Percentiles rank a stretch among this genome's conserved stretches.
Evolutionary conservation across 2,329 filamentous ascomycete genomes (phyloP).

Genomic region (Leptosphaerulina australis): DNA sequence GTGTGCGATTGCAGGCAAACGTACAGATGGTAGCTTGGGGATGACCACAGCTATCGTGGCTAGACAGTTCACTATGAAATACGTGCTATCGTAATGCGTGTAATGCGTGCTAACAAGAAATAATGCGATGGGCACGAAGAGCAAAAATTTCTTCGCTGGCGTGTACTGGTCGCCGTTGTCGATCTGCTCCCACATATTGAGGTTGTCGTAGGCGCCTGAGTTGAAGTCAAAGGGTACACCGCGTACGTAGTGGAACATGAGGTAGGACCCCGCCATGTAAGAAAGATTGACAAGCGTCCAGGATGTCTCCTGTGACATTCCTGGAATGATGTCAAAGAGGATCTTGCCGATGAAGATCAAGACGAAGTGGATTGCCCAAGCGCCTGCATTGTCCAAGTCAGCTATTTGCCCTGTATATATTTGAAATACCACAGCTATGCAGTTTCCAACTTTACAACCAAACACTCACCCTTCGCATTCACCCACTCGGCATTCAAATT

Average conservation of each 20-base stretch:
- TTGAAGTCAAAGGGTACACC: constrained; percentile 99
- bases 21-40: constrained; percentile 91
- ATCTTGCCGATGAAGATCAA: constrained; percentile 92
- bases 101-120: constrained; percentile 98
- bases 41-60: constrained; percentile 92
- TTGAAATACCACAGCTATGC: background rate
- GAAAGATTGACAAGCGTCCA: constrained; percentile 99
- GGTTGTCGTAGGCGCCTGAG: constrained; percentile 95
- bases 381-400: constrained; percentile 63
- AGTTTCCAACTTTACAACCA: background rate
- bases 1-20: constrained; percentile 49
- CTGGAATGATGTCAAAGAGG: constrained; percentile 94
- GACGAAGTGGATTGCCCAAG: constrained; percentile 97
- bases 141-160: constrained; percentile 95
- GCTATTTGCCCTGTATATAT: background rate
- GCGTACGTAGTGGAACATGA: constrained; percentile 99
- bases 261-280: constrained; percentile 98
- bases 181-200: constrained; percentile 99
- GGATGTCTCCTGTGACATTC: constrained; percentile 95
- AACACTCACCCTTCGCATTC: constrained; percentile 87
- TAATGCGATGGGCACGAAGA: constrained; percentile 90
- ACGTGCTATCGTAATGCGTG: constrained; percentile 95
- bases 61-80: constrained; percentile 96
- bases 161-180: constrained; percentile 99
- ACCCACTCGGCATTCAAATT: constrained; percentile 99